These are phyloP conservation scores for Metarhizium sp. DNA, from an alignment of 2,329 filamentous ascomycete genomes.

Conservation along the genomic window DNA sequence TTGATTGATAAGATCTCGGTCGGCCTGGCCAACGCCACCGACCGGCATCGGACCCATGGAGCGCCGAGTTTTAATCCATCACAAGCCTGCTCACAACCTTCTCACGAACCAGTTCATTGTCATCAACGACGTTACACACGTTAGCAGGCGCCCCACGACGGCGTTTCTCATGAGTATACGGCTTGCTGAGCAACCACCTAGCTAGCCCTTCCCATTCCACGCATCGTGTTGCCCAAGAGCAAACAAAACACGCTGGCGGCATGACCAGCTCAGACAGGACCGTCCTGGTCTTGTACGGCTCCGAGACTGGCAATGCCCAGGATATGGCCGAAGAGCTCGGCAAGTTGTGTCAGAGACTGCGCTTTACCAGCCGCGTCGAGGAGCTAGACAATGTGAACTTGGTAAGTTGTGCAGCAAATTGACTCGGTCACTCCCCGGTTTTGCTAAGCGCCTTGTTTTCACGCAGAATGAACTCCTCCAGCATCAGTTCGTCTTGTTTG, in stretches of 20 bases:
- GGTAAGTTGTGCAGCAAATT: constrained; percentile 39
- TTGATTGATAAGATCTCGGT: constrained; percentile 7
- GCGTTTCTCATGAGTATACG: neutral
- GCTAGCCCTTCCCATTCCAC: neutral
- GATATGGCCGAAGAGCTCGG: constrained; percentile 84
- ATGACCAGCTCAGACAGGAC: constrained; percentile 26
- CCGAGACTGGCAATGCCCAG: constrained; percentile 90
- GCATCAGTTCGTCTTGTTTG: constrained; percentile 60
- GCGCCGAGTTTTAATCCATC: neutral
- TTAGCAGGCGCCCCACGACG: neutral
- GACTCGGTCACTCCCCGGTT: neutral
- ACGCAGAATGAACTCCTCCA: constrained; percentile 40
- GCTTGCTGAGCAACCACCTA: neutral
- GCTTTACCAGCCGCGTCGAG: constrained; percentile 64
- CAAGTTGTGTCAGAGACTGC: constrained; percentile 63
- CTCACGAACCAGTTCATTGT: neutral
- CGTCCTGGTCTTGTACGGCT: constrained; percentile 75
- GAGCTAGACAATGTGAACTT: constrained; percentile 70
- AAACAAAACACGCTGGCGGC: neutral
- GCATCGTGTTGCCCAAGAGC: neutral
- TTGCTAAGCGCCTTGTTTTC: neutral
- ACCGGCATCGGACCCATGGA: constrained; percentile 7
- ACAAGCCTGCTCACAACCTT: neutral
- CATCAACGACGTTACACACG: neutral
- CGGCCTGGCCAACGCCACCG: neutral